Percentiles rank a stretch among this genome's conserved stretches.
These are phyloP conservation scores for Fusarium sp. DNA, from an alignment of 2,329 filamentous ascomycete species.

Conservation along the genomic window DNA sequence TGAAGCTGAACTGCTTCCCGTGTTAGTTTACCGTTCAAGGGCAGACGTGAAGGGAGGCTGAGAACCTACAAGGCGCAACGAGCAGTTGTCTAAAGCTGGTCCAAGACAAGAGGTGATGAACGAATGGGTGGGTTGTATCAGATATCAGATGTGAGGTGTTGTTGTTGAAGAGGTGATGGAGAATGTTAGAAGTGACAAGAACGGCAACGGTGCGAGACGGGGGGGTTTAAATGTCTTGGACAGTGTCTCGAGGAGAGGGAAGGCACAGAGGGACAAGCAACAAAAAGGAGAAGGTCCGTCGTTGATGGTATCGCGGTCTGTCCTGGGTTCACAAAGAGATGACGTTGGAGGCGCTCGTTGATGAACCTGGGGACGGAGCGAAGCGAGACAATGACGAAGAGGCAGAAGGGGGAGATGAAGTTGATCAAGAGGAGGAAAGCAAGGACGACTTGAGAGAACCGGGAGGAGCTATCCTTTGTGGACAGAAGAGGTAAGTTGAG, in stretches of 20 bases:
- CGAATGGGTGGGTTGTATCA: slow-evolving; percentile 3
- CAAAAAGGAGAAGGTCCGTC: slow-evolving; percentile 10
- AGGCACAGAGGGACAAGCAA: slow-evolving; percentile 5
- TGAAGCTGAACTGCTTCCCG: slow-evolving; percentile 10
- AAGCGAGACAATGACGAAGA: slow-evolving; percentile 5
- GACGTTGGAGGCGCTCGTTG: slow-evolving; percentile 29
- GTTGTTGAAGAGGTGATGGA: slow-evolving; percentile 11
- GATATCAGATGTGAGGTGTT: slow-evolving; percentile 18
- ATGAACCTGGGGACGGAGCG: slow-evolving; percentile 7
- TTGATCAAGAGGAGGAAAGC: not conserved
- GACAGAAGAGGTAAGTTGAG: slow-evolving; percentile 12
- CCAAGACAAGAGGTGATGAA: slow-evolving; percentile 16
- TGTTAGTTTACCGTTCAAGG: slow-evolving; percentile 22
- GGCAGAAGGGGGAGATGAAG: not conserved
- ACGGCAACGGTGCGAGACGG: slow-evolving; percentile 15
- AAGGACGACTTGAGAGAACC: slow-evolving; percentile 1
- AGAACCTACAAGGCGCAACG: slow-evolving; percentile 24
- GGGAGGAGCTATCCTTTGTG: not conserved
- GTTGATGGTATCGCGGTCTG: slow-evolving; percentile 17
- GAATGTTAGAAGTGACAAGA: not conserved
- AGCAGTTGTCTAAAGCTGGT: slow-evolving; percentile 15
- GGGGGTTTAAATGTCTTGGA: slow-evolving; percentile 34
- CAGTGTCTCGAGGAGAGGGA: not conserved
- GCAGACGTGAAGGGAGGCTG: not conserved
- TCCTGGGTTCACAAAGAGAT: slow-evolving; percentile 4